A percentile compares a stretch with the other conserved stretches of the same genome.
Evolutionary conservation across 805 yeast genomes (phyloP).

Genomic region (Phaffomyces opuntiae): DNA sequence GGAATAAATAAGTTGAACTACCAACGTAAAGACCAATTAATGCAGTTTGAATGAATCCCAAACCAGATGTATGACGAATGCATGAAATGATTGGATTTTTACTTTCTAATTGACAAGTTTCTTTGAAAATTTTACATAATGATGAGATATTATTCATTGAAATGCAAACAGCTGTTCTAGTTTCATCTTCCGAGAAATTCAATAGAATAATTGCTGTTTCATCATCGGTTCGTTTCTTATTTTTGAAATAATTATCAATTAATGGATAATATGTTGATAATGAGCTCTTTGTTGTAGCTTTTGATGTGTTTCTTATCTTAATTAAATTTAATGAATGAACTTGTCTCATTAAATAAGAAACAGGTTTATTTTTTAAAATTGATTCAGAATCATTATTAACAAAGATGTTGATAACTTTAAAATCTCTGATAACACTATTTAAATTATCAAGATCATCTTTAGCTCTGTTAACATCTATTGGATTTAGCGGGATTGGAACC

Average conservation of each 20-base stretch:
- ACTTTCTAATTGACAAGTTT: constrained; percentile 78
- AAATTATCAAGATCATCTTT: constrained; percentile 71
- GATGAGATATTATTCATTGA: constrained; percentile 63
- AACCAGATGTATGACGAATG: constrained; percentile 74
- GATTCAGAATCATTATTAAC: constrained; percentile 73
- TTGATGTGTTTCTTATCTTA: constrained; percentile 60
- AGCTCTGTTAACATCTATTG: constrained; percentile 57
- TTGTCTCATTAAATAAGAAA: constrained; percentile 51
- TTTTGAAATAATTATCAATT: constrained; percentile 13
- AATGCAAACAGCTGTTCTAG: constrained; percentile 43
- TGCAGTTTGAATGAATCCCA: constrained; percentile 85
- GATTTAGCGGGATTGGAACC: constrained; percentile 69
- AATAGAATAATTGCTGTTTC: constrained; percentile 58
- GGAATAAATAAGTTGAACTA: constrained; percentile 71
- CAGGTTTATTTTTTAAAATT: constrained; percentile 59
- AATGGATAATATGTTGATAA: constrained; percentile 10
- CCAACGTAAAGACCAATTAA: constrained; percentile 83
- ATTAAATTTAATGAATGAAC: constrained; percentile 33
- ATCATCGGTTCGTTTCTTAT: constrained; percentile 13
- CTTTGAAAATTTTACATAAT: constrained; percentile 83
- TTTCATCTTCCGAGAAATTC: constrained; percentile 65
- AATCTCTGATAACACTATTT: constrained; percentile 59
- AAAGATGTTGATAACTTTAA: constrained; percentile 62
- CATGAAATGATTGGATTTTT: constrained; percentile 75
- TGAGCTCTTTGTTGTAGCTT: constrained; percentile 33